phyloP scores from a whole-genome alignment of 2,329 filamentous ascomycete genomes.

The Sporothrix luriei region DNA sequence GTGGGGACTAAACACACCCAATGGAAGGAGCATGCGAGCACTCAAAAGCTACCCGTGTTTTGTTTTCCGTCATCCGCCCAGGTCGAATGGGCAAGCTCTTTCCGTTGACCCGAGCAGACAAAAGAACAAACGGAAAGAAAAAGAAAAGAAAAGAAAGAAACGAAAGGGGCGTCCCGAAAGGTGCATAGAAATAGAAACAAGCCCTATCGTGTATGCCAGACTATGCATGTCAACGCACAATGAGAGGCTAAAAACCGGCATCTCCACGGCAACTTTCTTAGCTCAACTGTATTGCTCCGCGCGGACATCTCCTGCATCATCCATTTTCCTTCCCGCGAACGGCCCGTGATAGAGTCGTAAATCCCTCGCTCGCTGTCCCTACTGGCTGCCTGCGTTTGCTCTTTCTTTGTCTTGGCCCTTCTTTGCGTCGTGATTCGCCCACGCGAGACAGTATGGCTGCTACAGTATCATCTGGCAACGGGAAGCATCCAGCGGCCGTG shows the following conservation, averaged over 20 bases:
- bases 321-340: background rate
- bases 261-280: background rate
- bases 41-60: background rate
- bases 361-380: background rate
- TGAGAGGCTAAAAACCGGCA: background rate
- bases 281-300: background rate
- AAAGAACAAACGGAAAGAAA: no score
- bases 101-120: background rate
- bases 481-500: background rate
- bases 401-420: background rate
- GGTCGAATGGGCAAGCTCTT: background rate
- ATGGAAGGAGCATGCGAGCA: background rate
- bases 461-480: constrained; percentile 20
- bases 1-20: background rate
- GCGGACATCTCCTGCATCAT: background rate
- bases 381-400: background rate
- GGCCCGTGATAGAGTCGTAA: background rate
- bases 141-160: background rate
- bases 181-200: background rate
- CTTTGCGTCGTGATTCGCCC: background rate
- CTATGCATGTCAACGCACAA: background rate
- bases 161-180: constrained; percentile 1
- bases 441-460: background rate
- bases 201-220: no score
- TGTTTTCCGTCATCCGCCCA: no score